phyloP scores from a whole-genome alignment of 1,284 basidiomycete species.

The Taiwanofungus camphoratus region DNA sequence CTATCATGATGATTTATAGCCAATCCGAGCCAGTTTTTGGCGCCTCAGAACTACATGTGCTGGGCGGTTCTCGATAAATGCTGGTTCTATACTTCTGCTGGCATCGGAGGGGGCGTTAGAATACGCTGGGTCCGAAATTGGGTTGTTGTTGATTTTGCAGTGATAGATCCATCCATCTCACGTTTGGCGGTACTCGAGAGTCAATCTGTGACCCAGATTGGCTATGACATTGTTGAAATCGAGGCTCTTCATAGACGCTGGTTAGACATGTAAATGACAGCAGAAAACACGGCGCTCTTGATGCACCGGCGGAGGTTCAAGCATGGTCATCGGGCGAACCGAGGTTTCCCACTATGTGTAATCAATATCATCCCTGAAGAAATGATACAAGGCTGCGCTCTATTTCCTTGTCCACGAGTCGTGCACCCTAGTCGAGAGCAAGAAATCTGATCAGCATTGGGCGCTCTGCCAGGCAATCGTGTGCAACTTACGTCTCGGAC shows the following conservation, averaged over 20 bases:
- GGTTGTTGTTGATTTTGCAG: too few species aligned
- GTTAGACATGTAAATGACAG: not conserved
- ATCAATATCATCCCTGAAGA: constrained; percentile 4
- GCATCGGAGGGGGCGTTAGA: too few species aligned
- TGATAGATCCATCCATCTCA: too few species aligned
- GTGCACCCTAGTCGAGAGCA: constrained; percentile 32
- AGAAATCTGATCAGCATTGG: constrained; percentile 7
- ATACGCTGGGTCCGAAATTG: too few species aligned
- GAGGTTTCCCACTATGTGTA: constrained; percentile 3
- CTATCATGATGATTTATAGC: constrained; percentile 5
- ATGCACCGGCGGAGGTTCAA: constrained; percentile 4
- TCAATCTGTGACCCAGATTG: too few species aligned
- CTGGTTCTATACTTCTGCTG: too few species aligned
- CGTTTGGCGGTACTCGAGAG: too few species aligned
- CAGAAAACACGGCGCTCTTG: constrained; percentile 1
- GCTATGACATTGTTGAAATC: too few species aligned
- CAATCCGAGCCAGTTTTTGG: constrained; percentile 1
- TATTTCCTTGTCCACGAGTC: constrained; percentile 47
- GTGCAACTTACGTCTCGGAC: constrained; percentile 52
- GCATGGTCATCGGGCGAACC: constrained; percentile 4
- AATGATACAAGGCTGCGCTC: constrained; percentile 15
- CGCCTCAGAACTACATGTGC: constrained; percentile 1
- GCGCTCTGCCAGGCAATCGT: not conserved
- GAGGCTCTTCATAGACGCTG: too few species aligned
- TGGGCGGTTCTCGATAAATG: not conserved